phyloP scores from a whole-genome alignment of 2,329 filamentous ascomycete species.

The Aspergillus pseudoterreus region DNA sequence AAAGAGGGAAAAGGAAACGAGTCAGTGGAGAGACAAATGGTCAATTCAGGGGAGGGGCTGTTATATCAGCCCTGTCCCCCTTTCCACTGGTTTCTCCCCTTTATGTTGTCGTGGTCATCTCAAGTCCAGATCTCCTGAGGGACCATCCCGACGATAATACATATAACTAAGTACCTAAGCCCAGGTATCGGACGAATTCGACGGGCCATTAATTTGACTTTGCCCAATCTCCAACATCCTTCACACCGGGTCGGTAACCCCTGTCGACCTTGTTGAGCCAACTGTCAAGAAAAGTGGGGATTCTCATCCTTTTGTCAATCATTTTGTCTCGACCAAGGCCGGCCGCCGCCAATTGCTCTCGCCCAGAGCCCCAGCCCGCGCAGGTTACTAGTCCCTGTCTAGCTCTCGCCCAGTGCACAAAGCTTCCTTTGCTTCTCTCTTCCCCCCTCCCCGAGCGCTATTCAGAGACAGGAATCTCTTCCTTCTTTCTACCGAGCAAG shows the following conservation, averaged over 20 bases:
- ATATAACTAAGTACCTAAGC: neutral
- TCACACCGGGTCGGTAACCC: conserved; percentile 9
- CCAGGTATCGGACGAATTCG: neutral
- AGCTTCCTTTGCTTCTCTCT: conserved; percentile 3
- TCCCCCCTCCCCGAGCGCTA: conserved; percentile 5
- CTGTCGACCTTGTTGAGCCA: conserved; percentile 15
- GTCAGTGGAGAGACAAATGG: neutral
- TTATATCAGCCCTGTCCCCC: neutral
- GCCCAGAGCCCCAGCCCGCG: conserved; percentile 2
- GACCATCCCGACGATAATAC: neutral
- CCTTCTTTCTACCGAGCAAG: neutral
- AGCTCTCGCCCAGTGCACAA: conserved; percentile 4
- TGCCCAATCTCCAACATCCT: conserved; percentile 6
- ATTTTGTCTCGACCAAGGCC: conserved; percentile 15
- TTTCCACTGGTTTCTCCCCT: neutral
- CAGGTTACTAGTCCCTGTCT: conserved; percentile 1
- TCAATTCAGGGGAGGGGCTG: neutral
- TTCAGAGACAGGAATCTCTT: neutral
- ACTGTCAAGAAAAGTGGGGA: conserved; percentile 16
- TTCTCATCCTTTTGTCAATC: conserved; percentile 20
- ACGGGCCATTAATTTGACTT: neutral
- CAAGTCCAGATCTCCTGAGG: neutral
- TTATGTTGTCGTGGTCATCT: neutral
- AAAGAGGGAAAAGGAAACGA: neutral
- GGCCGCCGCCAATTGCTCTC: conserved; percentile 9